phyloP scores from a whole-genome alignment of 2,329 filamentous ascomycete genomes.

The Ophiostoma angusticollis region DNA sequence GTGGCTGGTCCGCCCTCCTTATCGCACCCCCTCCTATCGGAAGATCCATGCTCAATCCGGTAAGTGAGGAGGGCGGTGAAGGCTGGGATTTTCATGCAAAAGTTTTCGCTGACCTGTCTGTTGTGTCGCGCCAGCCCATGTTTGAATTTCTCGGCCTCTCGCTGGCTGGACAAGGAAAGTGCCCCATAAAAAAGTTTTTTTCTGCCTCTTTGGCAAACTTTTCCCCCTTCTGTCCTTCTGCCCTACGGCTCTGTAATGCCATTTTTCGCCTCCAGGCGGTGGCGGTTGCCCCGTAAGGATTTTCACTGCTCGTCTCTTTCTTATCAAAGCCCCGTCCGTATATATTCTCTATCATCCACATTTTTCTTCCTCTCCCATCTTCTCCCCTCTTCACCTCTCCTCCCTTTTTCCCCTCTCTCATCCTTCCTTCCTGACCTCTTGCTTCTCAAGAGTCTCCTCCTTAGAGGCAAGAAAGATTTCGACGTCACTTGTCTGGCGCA shows the following conservation, averaged over 20 bases:
- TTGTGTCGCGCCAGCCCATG: constrained; percentile 7
- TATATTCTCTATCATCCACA: constrained; percentile 5
- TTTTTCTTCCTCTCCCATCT: constrained; percentile 6
- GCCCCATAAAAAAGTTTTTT: constrained; percentile 16
- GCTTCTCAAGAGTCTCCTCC: not conserved
- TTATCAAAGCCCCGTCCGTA: not conserved
- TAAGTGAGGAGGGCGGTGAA: constrained; percentile 13
- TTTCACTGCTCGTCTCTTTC: not conserved
- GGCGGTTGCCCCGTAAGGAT: not conserved
- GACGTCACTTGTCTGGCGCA: not conserved
- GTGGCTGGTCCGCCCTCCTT: not conserved
- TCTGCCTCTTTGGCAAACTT: constrained; percentile 10
- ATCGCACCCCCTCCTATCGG: constrained; percentile 10
- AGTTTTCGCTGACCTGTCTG: constrained; percentile 1
- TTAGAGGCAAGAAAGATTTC: no score
- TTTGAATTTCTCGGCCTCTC: constrained; percentile 3
- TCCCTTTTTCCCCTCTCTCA: not conserved
- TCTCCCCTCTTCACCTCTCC: constrained; percentile 1
- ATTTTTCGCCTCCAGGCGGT: not conserved
- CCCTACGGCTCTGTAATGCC: not conserved
- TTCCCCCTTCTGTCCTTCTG: constrained; percentile 1
- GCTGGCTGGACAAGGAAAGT: constrained; percentile 1
- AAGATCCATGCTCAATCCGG: constrained; percentile 6
- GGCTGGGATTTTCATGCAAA: constrained; percentile 10
- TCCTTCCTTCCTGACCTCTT: not conserved